Evolutionary conservation across 1,139 yeast species (phyloP), one percentile per base, ranked within the genome.

Genomic region (Taphrina deformans): DNA sequence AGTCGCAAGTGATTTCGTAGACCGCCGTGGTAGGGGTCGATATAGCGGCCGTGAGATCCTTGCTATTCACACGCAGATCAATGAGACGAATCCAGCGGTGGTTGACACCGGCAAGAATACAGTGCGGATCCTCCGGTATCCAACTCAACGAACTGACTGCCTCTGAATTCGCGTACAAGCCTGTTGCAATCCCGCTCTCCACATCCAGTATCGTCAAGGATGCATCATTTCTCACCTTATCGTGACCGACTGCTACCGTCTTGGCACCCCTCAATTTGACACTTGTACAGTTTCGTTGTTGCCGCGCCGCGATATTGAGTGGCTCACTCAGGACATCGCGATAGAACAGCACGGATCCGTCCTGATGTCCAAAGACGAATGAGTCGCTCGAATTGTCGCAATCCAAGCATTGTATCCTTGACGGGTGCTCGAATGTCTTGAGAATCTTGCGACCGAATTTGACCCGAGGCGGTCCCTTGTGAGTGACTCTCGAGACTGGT

Each of bases 201-300:
- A 89, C 79, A 72, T 89, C 89, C 93, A 96, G 91, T 12, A 92
- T 80, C 70, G 88, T 88, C 59, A 92, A 77, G 29, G 95, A 86
- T 67, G 84, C 83, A 72, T 89, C 96, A 70, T 85, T 89, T 65
- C 93, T 80, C 7, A 88, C 87, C 70, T 89, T 85, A 69, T 91
- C 97, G 68, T 87, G 81, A 0, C 96, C 96, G 29, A 87, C 84
- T 0, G 91, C 97, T 4, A 91, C 77, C 18, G 18, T 27, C 18
- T 40, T 35, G 6, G 58, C 40, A 14, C 40, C 14, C 7, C 29
- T 53, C 27, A 65, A 48, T 14, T 53, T 56, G 38, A 65, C 41
- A 35, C 62, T 53, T 9, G 62, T 60, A 31, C 67, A 65, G 12
- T 33, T 27, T 7, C 67, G 51, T 6, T 61, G 56, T 33, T 61